Base-by-base conservation (phyloP, 176 grass and related monocot genomes). In the Cenchrus fungigraminus region DNA sequence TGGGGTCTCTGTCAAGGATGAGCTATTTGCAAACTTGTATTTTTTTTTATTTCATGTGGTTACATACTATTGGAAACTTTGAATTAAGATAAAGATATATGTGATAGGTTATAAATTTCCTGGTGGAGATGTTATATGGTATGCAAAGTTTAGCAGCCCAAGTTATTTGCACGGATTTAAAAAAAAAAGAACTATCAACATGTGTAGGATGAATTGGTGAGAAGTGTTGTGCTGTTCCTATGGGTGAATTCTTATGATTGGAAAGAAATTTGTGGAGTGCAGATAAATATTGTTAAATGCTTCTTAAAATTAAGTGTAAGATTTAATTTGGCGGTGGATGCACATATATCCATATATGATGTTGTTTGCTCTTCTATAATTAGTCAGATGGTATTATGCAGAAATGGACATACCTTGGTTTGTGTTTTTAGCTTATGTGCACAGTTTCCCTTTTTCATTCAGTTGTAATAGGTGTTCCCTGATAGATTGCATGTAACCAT, bases 351-450 rank as follows among this genome's bases (percentile, higher is more conserved):
- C 37, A 72, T 72, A 22, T 63, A 51, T 0, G 9, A 54, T 55
- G 65, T 47, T 72, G 5, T 7, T 71, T 25, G 0, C 40, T 54
- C 60, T 80, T 80, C 60, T 42, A 42, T 75, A n/a, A 53, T 72
- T 71, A 14, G 47, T 84, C 60, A 59, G 7, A 54, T 43, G 8
- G 17, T 83, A 37, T 22, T 46, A 11, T 37, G 47, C 71, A 12
- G 71, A 32, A 73, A 65, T 86, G 75, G 63, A 65, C 71, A 86
- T 62, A 20, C 68, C 55, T 64, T 82, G 19, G 64, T 82, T 76
- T 65, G 6, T 50, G 5, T n/a, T 31, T 44, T 68, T 31, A 43
- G 17, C 81, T 22, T 51, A 49, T 56, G 16, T 57, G 16, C 9
- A 15, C 52, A 70, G 65, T 37, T 78, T 34, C 6, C 74, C 1